These are phyloP conservation scores for Starmerella geochares DNA, from an alignment of 805 yeast genomes.

Conservation along the genomic window DNA sequence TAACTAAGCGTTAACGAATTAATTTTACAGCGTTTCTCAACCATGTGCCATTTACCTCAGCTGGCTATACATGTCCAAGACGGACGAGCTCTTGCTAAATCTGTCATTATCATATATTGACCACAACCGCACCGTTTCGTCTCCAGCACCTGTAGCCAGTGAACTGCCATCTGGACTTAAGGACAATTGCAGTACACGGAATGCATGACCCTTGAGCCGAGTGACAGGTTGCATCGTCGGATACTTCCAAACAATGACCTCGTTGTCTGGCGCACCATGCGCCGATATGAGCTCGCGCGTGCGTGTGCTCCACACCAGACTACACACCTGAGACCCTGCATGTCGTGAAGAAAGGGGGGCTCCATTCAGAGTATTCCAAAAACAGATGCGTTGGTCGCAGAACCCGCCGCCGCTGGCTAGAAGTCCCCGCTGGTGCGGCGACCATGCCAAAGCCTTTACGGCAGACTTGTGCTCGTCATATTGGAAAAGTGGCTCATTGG, in stretches of 20 bases:
- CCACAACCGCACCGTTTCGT: slow-evolving; percentile 94
- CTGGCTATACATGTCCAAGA: slow-evolving; percentile 14
- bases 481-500: slow-evolving; percentile 52
- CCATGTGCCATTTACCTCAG: slow-evolving; percentile 8
- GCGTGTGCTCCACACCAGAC: slow-evolving; percentile 83
- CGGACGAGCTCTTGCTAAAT: slow-evolving; percentile 7
- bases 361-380: slow-evolving; percentile 87
- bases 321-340: slow-evolving; percentile 94
- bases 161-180: slow-evolving; percentile 94
- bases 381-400: slow-evolving; percentile 76
- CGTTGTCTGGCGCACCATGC: slow-evolving; percentile 87
- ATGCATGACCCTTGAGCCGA: slow-evolving; percentile 86
- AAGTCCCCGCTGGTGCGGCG: slow-evolving; percentile 90
- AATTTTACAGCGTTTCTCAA: neutral
- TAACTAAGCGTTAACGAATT: neutral
- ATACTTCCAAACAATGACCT: slow-evolving; percentile 87
- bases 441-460: slow-evolving; percentile 94
- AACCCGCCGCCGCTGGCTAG: slow-evolving; percentile 97
- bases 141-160: slow-evolving; percentile 97
- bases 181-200: slow-evolving; percentile 78
- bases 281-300: slow-evolving; percentile 88
- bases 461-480: slow-evolving; percentile 87
- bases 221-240: slow-evolving; percentile 89
- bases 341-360: slow-evolving; percentile 65
- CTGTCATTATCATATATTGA: slow-evolving; percentile 73